Evolutionary conservation across 106 monocot genomes (phyloP), one percentile per base, ranked within the genome.

Genomic region (Allium fistulosum): DNA sequence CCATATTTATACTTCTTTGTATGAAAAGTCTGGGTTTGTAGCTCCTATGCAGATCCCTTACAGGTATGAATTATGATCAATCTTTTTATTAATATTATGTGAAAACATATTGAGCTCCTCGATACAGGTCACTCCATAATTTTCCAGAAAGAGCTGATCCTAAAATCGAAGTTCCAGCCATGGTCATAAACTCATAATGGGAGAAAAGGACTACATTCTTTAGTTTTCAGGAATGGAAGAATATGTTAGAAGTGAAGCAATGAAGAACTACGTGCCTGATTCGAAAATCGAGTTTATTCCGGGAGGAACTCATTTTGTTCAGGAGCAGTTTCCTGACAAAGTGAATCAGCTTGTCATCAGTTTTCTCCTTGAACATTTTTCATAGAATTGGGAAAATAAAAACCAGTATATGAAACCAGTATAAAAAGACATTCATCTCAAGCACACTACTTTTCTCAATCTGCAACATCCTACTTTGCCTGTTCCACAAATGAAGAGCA

Each of bases 401-500:
- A 28, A 1, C 28, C 28, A 28, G 28, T 28, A 28, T 28, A 28
- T 28, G n/a, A n/a, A n/a, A n/a, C n/a, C n/a, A n/a, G n/a, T n/a
- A n/a, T n/a, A n/a, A n/a, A 28, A 28, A 28, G 28, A 28, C 28
- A 28, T 28, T 28, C 1, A 28, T 77, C 17, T 16, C 78, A 27
- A 94, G 48, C 7, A 90, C 57, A 57, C 94, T 94, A 18, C 94
- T 85, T 10, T 85, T 72, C 71, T 88, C 90, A 7, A 83, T 67
- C 68, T 59, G 45, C 10, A 87, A 37, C 15, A 49, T 18, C 49
- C 65, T 18, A 18, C 49, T 94, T 55, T 75, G 69, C 70, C 83
- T 76, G 59, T 94, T 90, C 94, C 94, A 94, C 10, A 94, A 71
- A 62, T 94, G 90, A 49, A 95, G 62, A 0, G 83, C 88, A 18